Conservation (phyloP, 768 basidiomycete species). For the Tricholoma sp. region DNA sequence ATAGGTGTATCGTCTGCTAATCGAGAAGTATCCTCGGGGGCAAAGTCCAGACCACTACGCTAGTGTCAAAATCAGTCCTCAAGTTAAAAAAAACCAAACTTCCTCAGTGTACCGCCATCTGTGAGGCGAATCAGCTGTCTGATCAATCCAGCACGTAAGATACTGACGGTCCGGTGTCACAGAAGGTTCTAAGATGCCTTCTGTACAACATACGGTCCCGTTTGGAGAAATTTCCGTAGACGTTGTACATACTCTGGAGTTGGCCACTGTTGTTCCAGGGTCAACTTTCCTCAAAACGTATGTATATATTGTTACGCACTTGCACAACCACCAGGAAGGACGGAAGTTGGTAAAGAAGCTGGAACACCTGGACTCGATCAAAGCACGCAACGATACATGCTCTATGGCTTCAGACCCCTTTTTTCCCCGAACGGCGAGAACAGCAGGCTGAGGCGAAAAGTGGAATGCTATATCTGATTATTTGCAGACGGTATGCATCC, state of each 20-base stretch:
- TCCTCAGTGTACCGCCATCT: slow-evolving; percentile 47
- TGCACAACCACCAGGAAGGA: slow-evolving; percentile 27
- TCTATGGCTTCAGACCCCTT: not conserved
- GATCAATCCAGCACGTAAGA: not conserved
- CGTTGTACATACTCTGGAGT: slow-evolving; percentile 38
- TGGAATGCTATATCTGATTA: not conserved
- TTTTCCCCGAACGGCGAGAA: not conserved
- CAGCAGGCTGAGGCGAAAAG: not conserved
- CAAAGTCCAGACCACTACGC: slow-evolving; percentile 42
- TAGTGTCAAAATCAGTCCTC: not conserved
- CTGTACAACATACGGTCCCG: slow-evolving; percentile 38
- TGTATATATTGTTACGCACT: slow-evolving; percentile 8
- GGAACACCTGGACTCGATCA: slow-evolving; percentile 19
- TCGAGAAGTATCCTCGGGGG: slow-evolving; percentile 24
- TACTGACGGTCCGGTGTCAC: not conserved
- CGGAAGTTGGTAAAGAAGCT: slow-evolving; percentile 19
- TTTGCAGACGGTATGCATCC: not conserved
- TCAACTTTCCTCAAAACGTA: not conserved
- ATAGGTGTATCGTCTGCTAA: slow-evolving; percentile 27
- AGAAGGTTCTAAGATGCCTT: slow-evolving; percentile 19
- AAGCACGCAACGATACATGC: not conserved
- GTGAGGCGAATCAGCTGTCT: slow-evolving; percentile 31
- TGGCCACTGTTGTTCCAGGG: slow-evolving; percentile 30
- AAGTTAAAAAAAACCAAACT: not conserved
- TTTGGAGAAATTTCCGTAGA: slow-evolving; percentile 37